These are phyloP conservation scores for Przewalskia tangutica DNA, from an alignment of 257 asterid species.

Conservation along the genomic window DNA sequence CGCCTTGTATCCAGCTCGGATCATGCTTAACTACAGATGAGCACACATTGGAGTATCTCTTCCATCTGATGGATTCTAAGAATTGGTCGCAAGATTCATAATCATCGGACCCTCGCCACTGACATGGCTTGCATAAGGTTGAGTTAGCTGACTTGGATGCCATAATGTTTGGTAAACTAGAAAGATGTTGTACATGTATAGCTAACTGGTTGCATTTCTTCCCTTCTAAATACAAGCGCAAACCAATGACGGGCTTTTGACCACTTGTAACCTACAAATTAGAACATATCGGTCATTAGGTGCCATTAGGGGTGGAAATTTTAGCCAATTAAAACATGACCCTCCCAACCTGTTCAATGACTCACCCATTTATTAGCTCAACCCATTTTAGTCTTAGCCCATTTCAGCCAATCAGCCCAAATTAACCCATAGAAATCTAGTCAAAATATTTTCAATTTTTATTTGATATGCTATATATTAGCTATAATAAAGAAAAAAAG, in stretches of 20 bases:
- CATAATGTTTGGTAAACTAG: conserved; percentile 73
- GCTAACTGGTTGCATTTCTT: conserved; percentile 80
- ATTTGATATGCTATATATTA: too few species aligned
- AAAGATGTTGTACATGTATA: conserved; percentile 80
- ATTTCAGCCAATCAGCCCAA: too few species aligned
- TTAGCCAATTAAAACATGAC: too few species aligned
- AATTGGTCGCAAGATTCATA: conserved; percentile 50
- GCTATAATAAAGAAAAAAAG: too few species aligned
- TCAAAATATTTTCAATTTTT: too few species aligned
- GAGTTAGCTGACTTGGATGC: conserved; percentile 22
- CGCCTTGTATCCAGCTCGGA: conserved; percentile 55
- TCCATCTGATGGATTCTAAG: conserved; percentile 85
- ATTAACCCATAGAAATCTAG: too few species aligned
- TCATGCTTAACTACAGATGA: conserved; percentile 67
- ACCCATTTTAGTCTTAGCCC: too few species aligned
- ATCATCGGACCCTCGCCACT: conserved; percentile 94
- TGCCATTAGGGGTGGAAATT: neutral
- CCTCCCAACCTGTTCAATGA: too few species aligned
- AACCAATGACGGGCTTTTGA: conserved; percentile 70
- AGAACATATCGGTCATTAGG: neutral
- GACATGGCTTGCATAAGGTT: conserved; percentile 24
- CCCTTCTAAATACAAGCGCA: conserved; percentile 87
- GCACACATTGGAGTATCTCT: conserved; percentile 66
- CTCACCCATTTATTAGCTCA: too few species aligned
- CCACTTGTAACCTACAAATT: conserved; percentile 61